phyloP scores from a whole-genome alignment of 169 alveolate genomes.

The Plasmodium blacklocki region DNA sequence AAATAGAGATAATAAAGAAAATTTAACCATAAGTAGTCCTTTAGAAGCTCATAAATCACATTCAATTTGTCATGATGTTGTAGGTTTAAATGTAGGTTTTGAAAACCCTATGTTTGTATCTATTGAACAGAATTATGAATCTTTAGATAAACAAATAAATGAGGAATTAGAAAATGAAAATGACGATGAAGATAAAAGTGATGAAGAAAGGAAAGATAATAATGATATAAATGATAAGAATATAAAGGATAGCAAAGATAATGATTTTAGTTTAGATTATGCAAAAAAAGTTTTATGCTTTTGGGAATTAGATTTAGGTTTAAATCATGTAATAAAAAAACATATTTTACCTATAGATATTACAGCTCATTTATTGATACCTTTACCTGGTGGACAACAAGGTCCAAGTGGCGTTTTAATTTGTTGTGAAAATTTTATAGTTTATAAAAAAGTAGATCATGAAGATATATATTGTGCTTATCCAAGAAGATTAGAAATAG shows the following conservation, averaged over 20 bases:
- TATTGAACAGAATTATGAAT: slow-evolving; percentile 93
- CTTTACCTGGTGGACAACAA: slow-evolving; percentile 95
- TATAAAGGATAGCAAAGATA: slow-evolving; percentile 67
- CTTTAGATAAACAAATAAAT: slow-evolving; percentile 90
- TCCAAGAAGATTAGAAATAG: slow-evolving; percentile 95
- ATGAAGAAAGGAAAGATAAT: slow-evolving; percentile 7
- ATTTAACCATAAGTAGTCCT: slow-evolving; percentile 96
- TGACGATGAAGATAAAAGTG: slow-evolving; percentile 33
- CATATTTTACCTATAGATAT: slow-evolving; percentile 86
- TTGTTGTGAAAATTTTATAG: slow-evolving; percentile 95
- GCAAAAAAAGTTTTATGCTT: slow-evolving; percentile 91
- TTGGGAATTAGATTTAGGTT: slow-evolving; percentile 99
- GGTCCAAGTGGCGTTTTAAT: slow-evolving; percentile 99
- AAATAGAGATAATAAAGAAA: slow-evolving; percentile 94
- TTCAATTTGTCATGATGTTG: slow-evolving; percentile 93
- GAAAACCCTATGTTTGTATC: slow-evolving; percentile 98
- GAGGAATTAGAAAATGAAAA: slow-evolving; percentile 33
- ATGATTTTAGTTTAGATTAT: slow-evolving; percentile 83
- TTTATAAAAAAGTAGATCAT: slow-evolving; percentile 94
- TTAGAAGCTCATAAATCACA: slow-evolving; percentile 97
- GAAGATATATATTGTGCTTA: slow-evolving; percentile 93
- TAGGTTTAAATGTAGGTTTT: slow-evolving; percentile 96
- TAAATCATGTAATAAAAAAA: slow-evolving; percentile 98
- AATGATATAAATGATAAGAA: slow-evolving; percentile 86
- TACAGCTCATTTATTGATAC: slow-evolving; percentile 93